Evolutionary conservation across 139 green algal species (phyloP).

Genomic region (Auxenochlorella pyrenoidosa): DNA sequence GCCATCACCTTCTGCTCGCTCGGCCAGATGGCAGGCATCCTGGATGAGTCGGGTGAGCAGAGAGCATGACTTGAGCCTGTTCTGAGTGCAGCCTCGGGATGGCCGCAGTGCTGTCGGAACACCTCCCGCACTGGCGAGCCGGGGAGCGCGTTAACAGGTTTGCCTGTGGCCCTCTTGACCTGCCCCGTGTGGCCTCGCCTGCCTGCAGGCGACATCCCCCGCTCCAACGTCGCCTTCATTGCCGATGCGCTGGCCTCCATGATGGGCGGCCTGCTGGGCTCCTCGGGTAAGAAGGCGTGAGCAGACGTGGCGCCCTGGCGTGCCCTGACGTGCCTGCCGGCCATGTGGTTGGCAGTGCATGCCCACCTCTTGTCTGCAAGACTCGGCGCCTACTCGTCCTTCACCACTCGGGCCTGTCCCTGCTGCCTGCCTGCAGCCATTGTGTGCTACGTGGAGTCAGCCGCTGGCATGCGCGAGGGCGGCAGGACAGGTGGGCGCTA

Average conservation of each 20-base stretch:
- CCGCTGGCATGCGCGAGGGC: constrained; percentile 57
- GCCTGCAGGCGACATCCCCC: constrained; percentile 29
- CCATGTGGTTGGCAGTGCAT: no score
- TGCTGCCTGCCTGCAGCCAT: constrained; percentile 26
- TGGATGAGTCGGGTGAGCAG: constrained; percentile 34
- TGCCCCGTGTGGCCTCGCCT: not conserved
- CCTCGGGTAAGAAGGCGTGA: constrained; percentile 22
- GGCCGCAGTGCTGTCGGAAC: no score
- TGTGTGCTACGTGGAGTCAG: constrained; percentile 64
- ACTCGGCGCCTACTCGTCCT: no score
- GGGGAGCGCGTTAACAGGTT: not conserved
- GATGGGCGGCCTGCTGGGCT: constrained; percentile 57
- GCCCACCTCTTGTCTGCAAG: no score
- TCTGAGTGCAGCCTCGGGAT: no score
- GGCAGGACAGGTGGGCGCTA: constrained; percentile 43
- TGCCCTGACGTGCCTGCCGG: no score
- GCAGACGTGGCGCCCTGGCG: no score
- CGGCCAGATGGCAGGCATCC: constrained; percentile 52
- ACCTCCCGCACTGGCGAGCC: no score
- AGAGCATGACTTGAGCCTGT: no score
- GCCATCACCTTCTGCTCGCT: constrained; percentile 60
- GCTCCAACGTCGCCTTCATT: constrained; percentile 62
- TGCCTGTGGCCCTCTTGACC: not conserved
- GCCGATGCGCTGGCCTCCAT: constrained; percentile 37
- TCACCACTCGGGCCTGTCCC: not conserved